A percentile compares a stretch with the other conserved stretches of the same genome.
phyloP scores from a whole-genome alignment of 176 grass and related monocot genomes.

The Tuctoria greenei region DNA sequence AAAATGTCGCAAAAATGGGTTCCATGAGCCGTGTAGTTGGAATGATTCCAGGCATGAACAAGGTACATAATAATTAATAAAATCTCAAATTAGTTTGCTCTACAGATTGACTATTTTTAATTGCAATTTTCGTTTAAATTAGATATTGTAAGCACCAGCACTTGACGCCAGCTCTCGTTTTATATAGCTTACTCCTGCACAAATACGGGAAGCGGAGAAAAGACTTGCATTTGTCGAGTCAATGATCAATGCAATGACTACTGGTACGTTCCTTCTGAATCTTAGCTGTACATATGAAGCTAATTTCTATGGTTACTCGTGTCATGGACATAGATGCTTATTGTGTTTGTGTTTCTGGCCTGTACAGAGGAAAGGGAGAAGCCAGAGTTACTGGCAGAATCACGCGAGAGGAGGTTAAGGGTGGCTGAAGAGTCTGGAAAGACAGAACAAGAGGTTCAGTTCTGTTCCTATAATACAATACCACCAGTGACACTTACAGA shows the following conservation, averaged over 20 bases:
- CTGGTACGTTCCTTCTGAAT: slow-evolving; percentile 43
- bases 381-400: slow-evolving; percentile 79
- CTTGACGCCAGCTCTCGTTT: slow-evolving; percentile 8
- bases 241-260: slow-evolving; percentile 89
- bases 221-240: slow-evolving; percentile 81
- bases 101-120: background rate
- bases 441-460: slow-evolving; percentile 76
- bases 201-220: slow-evolving; percentile 96
- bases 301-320: slow-evolving; percentile 1
- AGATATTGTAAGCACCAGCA: background rate
- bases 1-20: slow-evolving; percentile 86
- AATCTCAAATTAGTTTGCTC: background rate
- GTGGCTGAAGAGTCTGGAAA: slow-evolving; percentile 85
- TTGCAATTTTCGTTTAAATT: slow-evolving; percentile 13
- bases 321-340: slow-evolving; percentile 9
- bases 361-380: slow-evolving; percentile 73
- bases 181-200: slow-evolving; percentile 81
- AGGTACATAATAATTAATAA: slow-evolving; percentile 54
- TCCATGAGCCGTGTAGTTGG: slow-evolving; percentile 57
- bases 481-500: background rate
- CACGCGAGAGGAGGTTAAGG: slow-evolving; percentile 66
- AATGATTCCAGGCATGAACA: slow-evolving; percentile 70
- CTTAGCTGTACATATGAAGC: background rate
- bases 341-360: background rate
- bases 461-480: background rate